phyloP scores from a whole-genome alignment of 257 asterid species.

The Solanum sparsipilum region DNA sequence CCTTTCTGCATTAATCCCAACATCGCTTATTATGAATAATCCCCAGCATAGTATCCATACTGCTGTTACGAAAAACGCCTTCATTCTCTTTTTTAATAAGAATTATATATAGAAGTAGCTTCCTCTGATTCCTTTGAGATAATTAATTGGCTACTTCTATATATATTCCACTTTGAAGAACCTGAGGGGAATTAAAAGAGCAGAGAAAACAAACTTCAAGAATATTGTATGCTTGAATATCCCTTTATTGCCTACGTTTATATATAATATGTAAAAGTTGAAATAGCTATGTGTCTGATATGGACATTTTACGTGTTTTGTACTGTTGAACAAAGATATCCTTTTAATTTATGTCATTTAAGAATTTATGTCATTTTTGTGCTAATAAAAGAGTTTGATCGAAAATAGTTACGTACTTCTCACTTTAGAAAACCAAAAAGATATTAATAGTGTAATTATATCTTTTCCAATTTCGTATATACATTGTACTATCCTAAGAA shows the following conservation, averaged over 20 bases:
- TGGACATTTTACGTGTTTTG: background rate
- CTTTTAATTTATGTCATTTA: background rate
- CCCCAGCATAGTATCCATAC: slow-evolving; percentile 16
- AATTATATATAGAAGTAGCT: background rate
- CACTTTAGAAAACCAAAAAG: background rate
- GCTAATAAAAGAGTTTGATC: background rate
- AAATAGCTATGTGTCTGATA: background rate
- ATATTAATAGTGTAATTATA: background rate
- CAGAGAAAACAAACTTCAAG: background rate
- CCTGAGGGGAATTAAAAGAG: background rate
- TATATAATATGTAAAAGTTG: background rate
- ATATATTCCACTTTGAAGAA: background rate
- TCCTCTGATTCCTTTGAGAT: background rate
- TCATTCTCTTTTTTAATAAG: background rate
- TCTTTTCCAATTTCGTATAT: background rate
- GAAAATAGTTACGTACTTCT: background rate
- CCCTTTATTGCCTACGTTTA: background rate
- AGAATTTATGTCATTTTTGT: background rate
- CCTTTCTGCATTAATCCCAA: slow-evolving; percentile 15
- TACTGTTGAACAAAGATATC: background rate
- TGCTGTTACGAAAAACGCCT: background rate
- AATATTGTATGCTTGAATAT: background rate
- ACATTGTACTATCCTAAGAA: background rate
- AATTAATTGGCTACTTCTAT: background rate
- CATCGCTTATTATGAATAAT: background rate